Conservation (phyloP, 2,329 filamentous ascomycete genomes). For the Herpotrichia juniperi region DNA sequence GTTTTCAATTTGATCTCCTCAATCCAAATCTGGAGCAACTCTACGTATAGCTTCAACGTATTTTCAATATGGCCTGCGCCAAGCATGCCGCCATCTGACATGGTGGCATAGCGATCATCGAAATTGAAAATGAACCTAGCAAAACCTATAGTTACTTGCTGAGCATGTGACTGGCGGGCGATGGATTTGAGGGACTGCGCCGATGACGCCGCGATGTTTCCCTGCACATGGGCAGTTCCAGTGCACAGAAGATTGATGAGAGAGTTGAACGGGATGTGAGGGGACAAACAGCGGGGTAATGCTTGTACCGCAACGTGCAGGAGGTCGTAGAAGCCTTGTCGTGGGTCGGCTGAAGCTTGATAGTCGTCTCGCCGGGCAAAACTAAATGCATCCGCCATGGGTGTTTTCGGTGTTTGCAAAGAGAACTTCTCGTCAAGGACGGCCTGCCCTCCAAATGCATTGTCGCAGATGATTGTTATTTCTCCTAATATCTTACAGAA, state of each 20-base stretch:
- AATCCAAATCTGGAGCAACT: slow-evolving; percentile 95
- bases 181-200: slow-evolving; percentile 94
- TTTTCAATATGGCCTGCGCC: slow-evolving; percentile 94
- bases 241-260: slow-evolving; percentile 95
- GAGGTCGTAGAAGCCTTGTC: slow-evolving; percentile 93
- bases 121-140: slow-evolving; percentile 98
- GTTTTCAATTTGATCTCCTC: slow-evolving; percentile 91
- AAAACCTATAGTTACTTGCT: slow-evolving; percentile 96
- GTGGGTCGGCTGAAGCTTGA: slow-evolving; percentile 75
- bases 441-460: slow-evolving; percentile 95
- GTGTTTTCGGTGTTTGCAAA: slow-evolving; percentile 86
- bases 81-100: slow-evolving; percentile 97
- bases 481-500: slow-evolving; percentile 97
- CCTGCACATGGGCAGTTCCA: slow-evolving; percentile 92
- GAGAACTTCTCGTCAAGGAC: slow-evolving; percentile 94
- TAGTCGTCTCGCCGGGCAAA: slow-evolving; percentile 85
- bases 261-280: slow-evolving; percentile 89
- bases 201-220: slow-evolving; percentile 89
- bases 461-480: slow-evolving; percentile 95
- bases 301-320: slow-evolving; percentile 95
- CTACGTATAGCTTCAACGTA: slow-evolving; percentile 89
- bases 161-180: slow-evolving; percentile 87
- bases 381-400: slow-evolving; percentile 91
- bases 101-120: slow-evolving; percentile 94
- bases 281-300: slow-evolving; percentile 88